phyloP scores from a whole-genome alignment of 2,329 filamentous ascomycete genomes.

The Rosellinia necatrix region DNA sequence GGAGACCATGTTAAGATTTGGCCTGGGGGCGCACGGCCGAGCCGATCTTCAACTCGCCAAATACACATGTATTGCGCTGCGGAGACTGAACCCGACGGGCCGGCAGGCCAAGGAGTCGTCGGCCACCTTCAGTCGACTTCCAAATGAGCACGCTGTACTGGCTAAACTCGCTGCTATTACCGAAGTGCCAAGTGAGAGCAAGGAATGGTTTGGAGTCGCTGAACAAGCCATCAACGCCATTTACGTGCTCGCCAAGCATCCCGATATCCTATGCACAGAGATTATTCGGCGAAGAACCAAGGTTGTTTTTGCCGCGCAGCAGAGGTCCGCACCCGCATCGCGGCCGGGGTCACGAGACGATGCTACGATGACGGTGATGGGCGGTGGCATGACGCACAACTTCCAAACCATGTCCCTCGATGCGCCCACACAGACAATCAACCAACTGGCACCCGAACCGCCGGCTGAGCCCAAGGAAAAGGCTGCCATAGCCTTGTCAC shows the following conservation, averaged over 20 bases:
- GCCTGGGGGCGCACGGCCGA: constrained; percentile 79
- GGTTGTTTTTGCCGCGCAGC: constrained; percentile 68
- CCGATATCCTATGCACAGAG: constrained; percentile 89
- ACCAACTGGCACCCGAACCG: constrained; percentile 37
- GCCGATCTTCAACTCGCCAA: constrained; percentile 87
- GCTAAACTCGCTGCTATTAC: constrained; percentile 80
- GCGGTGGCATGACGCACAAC: constrained; percentile 44
- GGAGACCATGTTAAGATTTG: constrained; percentile 90
- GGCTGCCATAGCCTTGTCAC: constrained; percentile 77
- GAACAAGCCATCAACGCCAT: constrained; percentile 97
- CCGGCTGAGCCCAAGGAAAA: constrained; percentile 62
- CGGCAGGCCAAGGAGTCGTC: constrained; percentile 76
- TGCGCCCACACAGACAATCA: constrained; percentile 41
- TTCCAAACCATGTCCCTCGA: constrained; percentile 39
- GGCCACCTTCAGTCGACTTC: constrained; percentile 73
- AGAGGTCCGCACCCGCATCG: constrained; percentile 48
- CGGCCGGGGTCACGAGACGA: constrained; percentile 55
- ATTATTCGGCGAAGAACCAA: constrained; percentile 86
- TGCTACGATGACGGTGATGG: constrained; percentile 38
- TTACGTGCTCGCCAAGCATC: constrained; percentile 91
- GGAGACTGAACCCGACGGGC: constrained; percentile 84
- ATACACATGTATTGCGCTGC: constrained; percentile 91
- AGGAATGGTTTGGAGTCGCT: constrained; percentile 94
- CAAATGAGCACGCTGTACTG: constrained; percentile 91
- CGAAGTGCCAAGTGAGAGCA: constrained; percentile 84